phyloP scores from a whole-genome alignment of 805 yeast genomes.

The Starmerella sp. region DNA sequence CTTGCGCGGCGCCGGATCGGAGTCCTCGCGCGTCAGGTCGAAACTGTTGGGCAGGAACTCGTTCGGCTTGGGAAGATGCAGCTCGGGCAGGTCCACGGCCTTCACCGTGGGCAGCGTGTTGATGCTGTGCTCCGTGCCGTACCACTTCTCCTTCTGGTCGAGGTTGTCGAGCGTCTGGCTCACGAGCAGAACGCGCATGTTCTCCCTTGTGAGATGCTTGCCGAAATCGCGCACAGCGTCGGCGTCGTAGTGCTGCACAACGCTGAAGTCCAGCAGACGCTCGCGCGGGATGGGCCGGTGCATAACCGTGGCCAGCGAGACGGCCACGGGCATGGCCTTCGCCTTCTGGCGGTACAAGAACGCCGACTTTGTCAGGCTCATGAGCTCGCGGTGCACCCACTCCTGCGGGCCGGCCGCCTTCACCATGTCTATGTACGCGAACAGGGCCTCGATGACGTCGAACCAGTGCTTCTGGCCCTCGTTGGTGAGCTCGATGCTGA shows the following conservation, averaged over 20 bases:
- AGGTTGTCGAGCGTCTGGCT: slow-evolving; percentile 42
- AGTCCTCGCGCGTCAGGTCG: slow-evolving; percentile 36
- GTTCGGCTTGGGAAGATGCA: slow-evolving; percentile 62
- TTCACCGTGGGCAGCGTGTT: slow-evolving; percentile 30
- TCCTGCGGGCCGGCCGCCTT: slow-evolving; percentile 49
- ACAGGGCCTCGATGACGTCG: slow-evolving; percentile 45
- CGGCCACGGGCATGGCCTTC: slow-evolving; percentile 61
- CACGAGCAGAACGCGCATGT: slow-evolving; percentile 48
- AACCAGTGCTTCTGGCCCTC: slow-evolving; percentile 52
- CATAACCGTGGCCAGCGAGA: slow-evolving; percentile 49
- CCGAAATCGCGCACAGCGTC: slow-evolving; percentile 41
- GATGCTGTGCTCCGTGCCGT: slow-evolving; percentile 68
- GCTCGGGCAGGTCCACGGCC: slow-evolving; percentile 21
- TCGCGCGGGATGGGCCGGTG: slow-evolving; percentile 58
- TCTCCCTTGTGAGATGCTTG: slow-evolving; percentile 41
- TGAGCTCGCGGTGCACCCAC: slow-evolving; percentile 72
- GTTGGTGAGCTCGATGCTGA: slow-evolving; percentile 66
- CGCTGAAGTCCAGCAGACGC: slow-evolving; percentile 44
- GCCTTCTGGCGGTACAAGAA: slow-evolving; percentile 75
- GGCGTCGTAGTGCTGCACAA: slow-evolving; percentile 51
- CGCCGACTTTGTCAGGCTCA: slow-evolving; percentile 51
- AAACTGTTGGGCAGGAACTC: slow-evolving; percentile 75
- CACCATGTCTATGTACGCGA: slow-evolving; percentile 64
- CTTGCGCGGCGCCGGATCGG: slow-evolving; percentile 31
- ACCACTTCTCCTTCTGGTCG: slow-evolving; percentile 63